A percentile compares a stretch with the other conserved stretches of the same genome.
These are phyloP conservation scores for Vigna angularis DNA, from an alignment of 306 rosid genomes.

Conservation along the genomic window DNA sequence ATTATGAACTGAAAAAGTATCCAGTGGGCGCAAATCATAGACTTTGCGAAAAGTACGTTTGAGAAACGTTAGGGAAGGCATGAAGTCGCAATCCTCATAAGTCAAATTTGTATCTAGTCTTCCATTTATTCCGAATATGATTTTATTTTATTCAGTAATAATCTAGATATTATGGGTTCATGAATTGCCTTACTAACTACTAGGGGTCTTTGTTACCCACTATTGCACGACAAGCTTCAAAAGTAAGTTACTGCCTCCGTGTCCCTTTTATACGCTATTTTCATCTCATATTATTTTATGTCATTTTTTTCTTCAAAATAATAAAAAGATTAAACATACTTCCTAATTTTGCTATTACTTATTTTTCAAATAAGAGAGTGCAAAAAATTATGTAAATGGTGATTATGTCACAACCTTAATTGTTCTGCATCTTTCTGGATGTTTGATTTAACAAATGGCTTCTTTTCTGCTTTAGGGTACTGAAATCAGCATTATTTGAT, in stretches of 20 bases:
- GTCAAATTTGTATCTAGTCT: conserved; percentile 36
- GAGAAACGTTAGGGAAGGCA: conserved; percentile 55
- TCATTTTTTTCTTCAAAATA: not conserved
- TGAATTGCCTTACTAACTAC: conserved; percentile 49
- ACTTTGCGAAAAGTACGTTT: conserved; percentile 57
- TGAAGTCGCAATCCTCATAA: conserved; percentile 47
- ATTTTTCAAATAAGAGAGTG: conserved; percentile 3
- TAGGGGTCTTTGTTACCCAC: conserved; percentile 38
- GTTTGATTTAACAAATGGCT: not conserved
- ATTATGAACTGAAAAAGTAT: conserved; percentile 52
- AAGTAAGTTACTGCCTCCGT: conserved; percentile 41
- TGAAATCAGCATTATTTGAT: conserved; percentile 12
- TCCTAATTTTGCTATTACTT: not conserved
- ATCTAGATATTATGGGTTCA: conserved; percentile 17
- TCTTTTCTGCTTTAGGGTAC: conserved; percentile 30
- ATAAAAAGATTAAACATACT: not conserved
- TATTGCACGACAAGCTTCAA: conserved; percentile 50
- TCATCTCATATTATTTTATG: not conserved
- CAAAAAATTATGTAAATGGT: not conserved
- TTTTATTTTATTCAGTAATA: conserved; percentile 20
- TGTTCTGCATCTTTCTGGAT: not conserved
- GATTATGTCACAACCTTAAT: not conserved
- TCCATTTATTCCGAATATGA: conserved; percentile 32
- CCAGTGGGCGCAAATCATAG: conserved; percentile 64
- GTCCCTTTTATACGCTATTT: conserved; percentile 24